A percentile compares a stretch with the other conserved stretches of the same genome.
Conservation (phyloP, 305 asterid species). For the Petunia hybrid region DNA sequence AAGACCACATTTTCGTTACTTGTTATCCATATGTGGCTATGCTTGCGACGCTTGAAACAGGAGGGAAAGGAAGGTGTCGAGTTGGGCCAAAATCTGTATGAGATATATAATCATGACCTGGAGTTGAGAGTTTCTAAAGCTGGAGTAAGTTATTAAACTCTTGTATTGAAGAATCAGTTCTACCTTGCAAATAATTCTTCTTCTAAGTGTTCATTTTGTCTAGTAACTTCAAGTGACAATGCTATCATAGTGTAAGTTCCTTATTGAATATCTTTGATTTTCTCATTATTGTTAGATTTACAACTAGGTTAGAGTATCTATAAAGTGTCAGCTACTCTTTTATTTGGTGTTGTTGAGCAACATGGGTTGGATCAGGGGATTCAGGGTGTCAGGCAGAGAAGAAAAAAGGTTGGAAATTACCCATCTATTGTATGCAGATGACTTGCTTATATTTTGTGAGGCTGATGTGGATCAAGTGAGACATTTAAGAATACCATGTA, state of each 20-base stretch:
- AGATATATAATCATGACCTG: constrained; percentile 87
- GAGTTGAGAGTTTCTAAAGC: constrained; percentile 88
- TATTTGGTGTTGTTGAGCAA: not conserved
- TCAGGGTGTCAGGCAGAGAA: too few species aligned
- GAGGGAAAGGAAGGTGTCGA: constrained; percentile 95
- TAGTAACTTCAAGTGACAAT: not conserved
- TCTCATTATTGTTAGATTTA: not conserved
- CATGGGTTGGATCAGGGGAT: too few species aligned
- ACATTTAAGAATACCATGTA: too few species aligned
- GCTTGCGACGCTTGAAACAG: constrained; percentile 82
- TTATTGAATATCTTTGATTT: not conserved
- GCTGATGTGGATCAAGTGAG: too few species aligned
- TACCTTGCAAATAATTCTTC: not conserved
- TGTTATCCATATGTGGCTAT: constrained; percentile 95
- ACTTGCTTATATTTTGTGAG: too few species aligned
- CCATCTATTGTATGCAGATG: too few species aligned
- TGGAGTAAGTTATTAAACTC: constrained; percentile 70
- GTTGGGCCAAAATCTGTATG: constrained; percentile 89
- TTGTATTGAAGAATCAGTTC: not conserved
- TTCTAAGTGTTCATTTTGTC: not conserved
- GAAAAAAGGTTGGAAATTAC: too few species aligned
- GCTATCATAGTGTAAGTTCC: not conserved
- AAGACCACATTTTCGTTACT: constrained; percentile 89
- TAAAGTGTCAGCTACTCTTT: not conserved
- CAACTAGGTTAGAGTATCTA: not conserved